phyloP scores from a whole-genome alignment of 2,329 filamentous ascomycete species.

The Pezicula neosporulosa region DNA sequence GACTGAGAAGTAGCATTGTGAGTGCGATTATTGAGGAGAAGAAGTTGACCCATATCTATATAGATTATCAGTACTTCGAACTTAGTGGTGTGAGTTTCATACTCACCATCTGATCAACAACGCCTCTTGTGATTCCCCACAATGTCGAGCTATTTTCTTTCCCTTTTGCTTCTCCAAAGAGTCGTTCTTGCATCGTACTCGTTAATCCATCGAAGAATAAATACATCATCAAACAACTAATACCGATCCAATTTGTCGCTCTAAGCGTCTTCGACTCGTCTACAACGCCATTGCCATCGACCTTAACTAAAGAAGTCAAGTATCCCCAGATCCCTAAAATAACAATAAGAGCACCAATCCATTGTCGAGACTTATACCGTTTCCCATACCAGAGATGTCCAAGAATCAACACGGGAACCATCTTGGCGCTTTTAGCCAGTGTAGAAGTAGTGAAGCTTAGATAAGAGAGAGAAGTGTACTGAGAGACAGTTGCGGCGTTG shows the following conservation, averaged over 20 bases:
- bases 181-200: constrained; percentile 1
- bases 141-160: neutral
- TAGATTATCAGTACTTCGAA: neutral
- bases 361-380: constrained; percentile 1
- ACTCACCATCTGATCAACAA: constrained; percentile 3
- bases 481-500: constrained; percentile 1
- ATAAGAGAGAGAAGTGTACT: constrained; percentile 1
- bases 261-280: neutral
- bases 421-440: constrained; percentile 2
- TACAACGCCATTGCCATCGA: neutral
- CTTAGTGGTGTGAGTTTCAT: neutral
- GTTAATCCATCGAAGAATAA: constrained; percentile 1
- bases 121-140: neutral
- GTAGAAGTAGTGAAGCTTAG: constrained; percentile 3
- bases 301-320: neutral
- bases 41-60: constrained; percentile 1
- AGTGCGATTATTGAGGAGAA: constrained; percentile 2
- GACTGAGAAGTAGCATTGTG: neutral
- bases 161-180: constrained; percentile 1
- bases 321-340: constrained; percentile 2
- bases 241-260: neutral
- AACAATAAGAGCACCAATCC: neutral
- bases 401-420: neutral
- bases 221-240: neutral
- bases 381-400: neutral